Percentiles rank a stretch among this genome's conserved stretches.
Evolutionary conservation across 257 asterid genomes (phyloP).

Genomic region (Capsicum rhomboideum): DNA sequence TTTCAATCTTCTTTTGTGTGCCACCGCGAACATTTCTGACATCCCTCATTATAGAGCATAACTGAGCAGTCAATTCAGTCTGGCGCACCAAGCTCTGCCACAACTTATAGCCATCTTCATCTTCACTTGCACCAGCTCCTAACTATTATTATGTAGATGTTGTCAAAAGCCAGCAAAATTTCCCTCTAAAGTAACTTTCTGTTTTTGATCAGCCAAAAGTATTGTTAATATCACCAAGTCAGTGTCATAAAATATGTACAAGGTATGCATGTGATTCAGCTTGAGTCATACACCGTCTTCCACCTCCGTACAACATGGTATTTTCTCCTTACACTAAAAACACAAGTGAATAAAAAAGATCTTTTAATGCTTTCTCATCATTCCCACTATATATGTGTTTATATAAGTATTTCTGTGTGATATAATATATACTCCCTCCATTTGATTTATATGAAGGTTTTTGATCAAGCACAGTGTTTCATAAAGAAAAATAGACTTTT

Average conservation of each 20-base stretch:
- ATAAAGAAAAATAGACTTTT: not conserved
- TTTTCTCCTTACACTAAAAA: not conserved
- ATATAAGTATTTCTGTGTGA: not conserved
- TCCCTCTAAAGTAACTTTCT: not conserved
- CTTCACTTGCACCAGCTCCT: conserved; percentile 52
- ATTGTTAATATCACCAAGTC: not conserved
- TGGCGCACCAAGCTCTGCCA: conserved; percentile 98
- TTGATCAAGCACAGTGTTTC: not conserved
- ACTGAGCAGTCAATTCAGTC: conserved; percentile 89
- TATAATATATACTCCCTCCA: not conserved
- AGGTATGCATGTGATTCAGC: not conserved
- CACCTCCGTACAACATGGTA: not conserved
- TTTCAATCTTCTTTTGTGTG: conserved; percentile 92
- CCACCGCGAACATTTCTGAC: conserved; percentile 94
- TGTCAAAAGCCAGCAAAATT: conserved; percentile 16
- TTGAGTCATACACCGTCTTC: not conserved
- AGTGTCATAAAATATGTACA: not conserved
- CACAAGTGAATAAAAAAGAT: not conserved
- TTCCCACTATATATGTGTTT: not conserved
- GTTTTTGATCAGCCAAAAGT: not conserved
- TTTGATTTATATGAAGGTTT: not conserved
- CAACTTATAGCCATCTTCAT: conserved; percentile 80
- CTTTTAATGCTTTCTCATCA: not conserved
- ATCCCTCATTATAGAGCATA: conserved; percentile 91
- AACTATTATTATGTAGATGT: conserved; percentile 37